phyloP scores from a whole-genome alignment of 2,329 filamentous ascomycete genomes.

The Bisporella sp. region DNA sequence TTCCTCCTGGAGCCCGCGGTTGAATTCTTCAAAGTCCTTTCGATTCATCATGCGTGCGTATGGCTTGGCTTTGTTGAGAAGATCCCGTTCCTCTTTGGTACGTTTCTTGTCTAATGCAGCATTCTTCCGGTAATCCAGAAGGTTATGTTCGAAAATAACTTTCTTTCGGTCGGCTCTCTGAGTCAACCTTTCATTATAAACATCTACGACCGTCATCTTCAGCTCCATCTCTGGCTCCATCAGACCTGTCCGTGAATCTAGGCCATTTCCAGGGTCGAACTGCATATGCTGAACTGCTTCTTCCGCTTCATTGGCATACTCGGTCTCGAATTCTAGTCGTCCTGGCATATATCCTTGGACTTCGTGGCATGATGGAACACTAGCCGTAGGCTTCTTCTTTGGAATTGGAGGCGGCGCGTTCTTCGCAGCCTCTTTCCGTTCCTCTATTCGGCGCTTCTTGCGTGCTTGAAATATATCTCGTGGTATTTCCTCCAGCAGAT shows the following conservation, averaged over 20 bases:
- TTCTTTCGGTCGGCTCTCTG: slow-evolving; percentile 91
- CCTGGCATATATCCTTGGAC: slow-evolving; percentile 99
- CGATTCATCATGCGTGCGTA: slow-evolving; percentile 97
- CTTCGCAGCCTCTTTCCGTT: slow-evolving; percentile 80
- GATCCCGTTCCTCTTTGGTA: slow-evolving; percentile 88
- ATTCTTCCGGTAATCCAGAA: slow-evolving; percentile 92
- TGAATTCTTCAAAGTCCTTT: slow-evolving; percentile 80
- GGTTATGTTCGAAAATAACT: slow-evolving; percentile 89
- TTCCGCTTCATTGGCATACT: slow-evolving; percentile 96
- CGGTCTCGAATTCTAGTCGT: slow-evolving; percentile 92
- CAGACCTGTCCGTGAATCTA: slow-evolving; percentile 77
- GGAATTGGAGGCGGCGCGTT: slow-evolving; percentile 76
- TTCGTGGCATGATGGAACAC: slow-evolving; percentile 92
- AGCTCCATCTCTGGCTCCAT: slow-evolving; percentile 94
- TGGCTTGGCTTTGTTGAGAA: slow-evolving; percentile 89
- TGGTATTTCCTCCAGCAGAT: slow-evolving; percentile 71
- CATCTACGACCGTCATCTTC: slow-evolving; percentile 96
- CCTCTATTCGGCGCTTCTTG: slow-evolving; percentile 91
- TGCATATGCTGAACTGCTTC: slow-evolving; percentile 98
- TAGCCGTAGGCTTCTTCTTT: slow-evolving; percentile 93
- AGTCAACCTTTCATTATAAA: slow-evolving; percentile 89
- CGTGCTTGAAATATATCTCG: slow-evolving; percentile 87
- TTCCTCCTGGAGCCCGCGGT: slow-evolving; percentile 81
- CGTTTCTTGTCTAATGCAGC: slow-evolving; percentile 85
- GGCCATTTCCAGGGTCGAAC: slow-evolving; percentile 90